A percentile compares a stretch with the other conserved stretches of the same genome.
These are phyloP conservation scores for Hypoxylon lienhwacheense DNA, from an alignment of 495 filamentous ascomycete species.

Conservation along the genomic window DNA sequence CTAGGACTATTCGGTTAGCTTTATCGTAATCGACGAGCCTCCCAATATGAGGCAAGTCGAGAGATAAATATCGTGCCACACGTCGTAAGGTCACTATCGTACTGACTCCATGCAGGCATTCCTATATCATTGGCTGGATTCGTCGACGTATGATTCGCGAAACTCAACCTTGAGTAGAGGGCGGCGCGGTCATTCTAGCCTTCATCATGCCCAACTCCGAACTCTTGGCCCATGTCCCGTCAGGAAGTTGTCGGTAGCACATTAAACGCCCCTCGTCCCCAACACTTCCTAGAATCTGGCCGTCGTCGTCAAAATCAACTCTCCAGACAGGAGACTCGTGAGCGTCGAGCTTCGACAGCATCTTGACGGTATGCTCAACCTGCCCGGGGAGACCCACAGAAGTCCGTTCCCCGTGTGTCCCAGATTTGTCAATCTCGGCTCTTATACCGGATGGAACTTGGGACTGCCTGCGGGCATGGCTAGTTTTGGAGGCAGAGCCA, in stretches of 20 bases:
- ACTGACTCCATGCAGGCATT: too few relatives aligned
- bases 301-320: conserved; percentile 63
- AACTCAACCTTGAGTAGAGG: conserved; percentile 8
- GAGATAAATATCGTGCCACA: too few relatives aligned
- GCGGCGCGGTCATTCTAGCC: conserved; percentile 47
- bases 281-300: conserved; percentile 59
- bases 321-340: conserved; percentile 62
- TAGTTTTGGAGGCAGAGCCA: conserved; percentile 16
- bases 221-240: conserved; percentile 58
- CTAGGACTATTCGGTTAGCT: too few relatives aligned
- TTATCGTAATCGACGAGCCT: too few relatives aligned
- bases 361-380: conserved; percentile 49
- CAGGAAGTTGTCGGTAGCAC: conserved; percentile 58
- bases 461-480: conserved; percentile 26
- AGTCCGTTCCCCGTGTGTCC: conserved; percentile 41
- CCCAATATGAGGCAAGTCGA: too few relatives aligned
- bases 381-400: conserved; percentile 45
- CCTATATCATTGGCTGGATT: too few relatives aligned
- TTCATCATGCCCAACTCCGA: conserved; percentile 57
- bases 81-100: too few relatives aligned
- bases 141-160: background rate
- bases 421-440: conserved; percentile 59
- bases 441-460: conserved; percentile 56
- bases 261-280: conserved; percentile 64
- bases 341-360: conserved; percentile 56